These are phyloP conservation scores for Lyophyllum shimeji DNA, from an alignment of 768 basidiomycete genomes.

Conservation along the genomic window DNA sequence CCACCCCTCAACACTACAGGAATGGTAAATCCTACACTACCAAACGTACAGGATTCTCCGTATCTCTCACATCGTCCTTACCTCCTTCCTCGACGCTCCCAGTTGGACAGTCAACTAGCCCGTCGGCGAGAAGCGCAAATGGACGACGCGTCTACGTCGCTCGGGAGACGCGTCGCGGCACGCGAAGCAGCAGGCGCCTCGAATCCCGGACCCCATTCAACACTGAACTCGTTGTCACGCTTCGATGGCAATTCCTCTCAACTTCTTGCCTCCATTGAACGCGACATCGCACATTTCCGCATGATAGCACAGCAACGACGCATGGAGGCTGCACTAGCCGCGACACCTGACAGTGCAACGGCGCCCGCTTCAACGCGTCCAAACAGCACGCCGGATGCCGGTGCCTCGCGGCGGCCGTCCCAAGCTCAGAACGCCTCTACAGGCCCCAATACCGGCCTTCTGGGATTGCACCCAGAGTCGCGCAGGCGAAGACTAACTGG, in stretches of 20 bases:
- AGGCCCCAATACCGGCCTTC: background rate
- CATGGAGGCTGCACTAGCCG: slow-evolving; percentile 21
- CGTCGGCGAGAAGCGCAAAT: slow-evolving; percentile 22
- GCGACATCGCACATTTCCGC: slow-evolving; percentile 24
- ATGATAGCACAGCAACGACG: slow-evolving; percentile 20
- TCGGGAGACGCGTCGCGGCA: slow-evolving; percentile 41
- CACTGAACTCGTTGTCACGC: slow-evolving; percentile 13
- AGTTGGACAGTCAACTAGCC: slow-evolving; percentile 23
- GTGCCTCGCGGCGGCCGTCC: slow-evolving; percentile 9
- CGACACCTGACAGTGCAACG: slow-evolving; percentile 1
- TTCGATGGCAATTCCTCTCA: slow-evolving; percentile 10
- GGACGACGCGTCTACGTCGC: slow-evolving; percentile 36
- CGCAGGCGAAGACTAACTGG: slow-evolving; percentile 20
- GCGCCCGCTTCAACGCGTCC: slow-evolving; percentile 9
- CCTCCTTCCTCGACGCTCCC: slow-evolving; percentile 22
- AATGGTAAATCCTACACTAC: background rate
- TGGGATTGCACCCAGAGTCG: slow-evolving; percentile 16
- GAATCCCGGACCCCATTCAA: slow-evolving; percentile 4
- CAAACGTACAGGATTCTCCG: background rate
- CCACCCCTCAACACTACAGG: background rate
- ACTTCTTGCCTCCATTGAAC: slow-evolving; percentile 20
- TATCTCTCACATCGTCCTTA: background rate
- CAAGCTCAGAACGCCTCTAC: slow-evolving; percentile 10
- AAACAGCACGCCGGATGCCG: slow-evolving; percentile 21
- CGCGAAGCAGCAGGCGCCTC: slow-evolving; percentile 31